These are phyloP conservation scores for Coffea humblotiana DNA, from an alignment of 305 asterid species.

Conservation along the genomic window DNA sequence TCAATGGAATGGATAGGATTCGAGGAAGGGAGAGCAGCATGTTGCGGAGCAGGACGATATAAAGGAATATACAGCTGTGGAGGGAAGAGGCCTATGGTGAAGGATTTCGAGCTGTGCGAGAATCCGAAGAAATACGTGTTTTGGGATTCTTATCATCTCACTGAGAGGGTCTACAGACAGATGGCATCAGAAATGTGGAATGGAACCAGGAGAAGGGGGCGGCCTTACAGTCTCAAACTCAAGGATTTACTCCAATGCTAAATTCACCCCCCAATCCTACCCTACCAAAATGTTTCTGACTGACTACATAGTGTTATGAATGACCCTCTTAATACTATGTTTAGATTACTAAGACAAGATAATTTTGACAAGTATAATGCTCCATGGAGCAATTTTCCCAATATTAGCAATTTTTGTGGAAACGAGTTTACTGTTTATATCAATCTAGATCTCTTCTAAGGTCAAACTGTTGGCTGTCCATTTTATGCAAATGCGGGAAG, in stretches of 20 bases:
- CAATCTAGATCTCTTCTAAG: no score
- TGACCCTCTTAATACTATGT: no score
- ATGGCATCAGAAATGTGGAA: conserved; percentile 66
- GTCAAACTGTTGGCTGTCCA: no score
- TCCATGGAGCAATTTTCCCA: no score
- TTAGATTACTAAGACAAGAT: no score
- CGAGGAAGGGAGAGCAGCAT: conserved; percentile 50
- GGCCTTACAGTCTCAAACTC: conserved; percentile 30
- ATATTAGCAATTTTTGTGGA: no score
- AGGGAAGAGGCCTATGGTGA: conserved; percentile 52
- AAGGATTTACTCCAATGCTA: conserved; percentile 19
- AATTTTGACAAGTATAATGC: no score
- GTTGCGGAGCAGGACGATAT: conserved; percentile 61
- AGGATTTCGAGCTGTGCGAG: conserved; percentile 49
- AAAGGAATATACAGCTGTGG: conserved; percentile 67
- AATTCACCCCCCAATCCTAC: background rate
- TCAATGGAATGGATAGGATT: conserved; percentile 30
- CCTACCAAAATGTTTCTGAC: no score
- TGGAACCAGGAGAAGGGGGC: conserved; percentile 2
- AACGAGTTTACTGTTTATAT: no score
- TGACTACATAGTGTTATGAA: no score
- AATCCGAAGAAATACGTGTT: conserved; percentile 48
- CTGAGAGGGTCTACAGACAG: conserved; percentile 47
- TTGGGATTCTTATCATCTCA: conserved; percentile 69
- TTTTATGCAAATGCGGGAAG: no score